phyloP scores from a whole-genome alignment of 2,329 filamentous ascomycete genomes.

The Penicillium rolfsii region DNA sequence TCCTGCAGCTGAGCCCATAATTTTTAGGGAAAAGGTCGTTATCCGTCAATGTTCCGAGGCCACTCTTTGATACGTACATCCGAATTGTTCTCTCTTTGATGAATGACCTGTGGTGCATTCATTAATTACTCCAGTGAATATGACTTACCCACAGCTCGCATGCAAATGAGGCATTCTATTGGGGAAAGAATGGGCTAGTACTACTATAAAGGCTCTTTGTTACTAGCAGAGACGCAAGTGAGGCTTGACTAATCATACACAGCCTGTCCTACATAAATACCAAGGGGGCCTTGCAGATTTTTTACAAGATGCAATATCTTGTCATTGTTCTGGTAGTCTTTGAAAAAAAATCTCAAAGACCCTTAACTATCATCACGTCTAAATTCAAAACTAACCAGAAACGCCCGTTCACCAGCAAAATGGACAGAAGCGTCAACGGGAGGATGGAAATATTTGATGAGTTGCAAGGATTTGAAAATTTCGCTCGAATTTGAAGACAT shows the following conservation, averaged over 20 bases:
- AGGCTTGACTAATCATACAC: not conserved
- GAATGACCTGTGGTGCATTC: no score
- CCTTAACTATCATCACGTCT: not conserved
- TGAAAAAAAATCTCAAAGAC: not conserved
- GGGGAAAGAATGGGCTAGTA: not conserved
- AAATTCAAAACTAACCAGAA: not conserved
- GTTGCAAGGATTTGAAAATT: not conserved
- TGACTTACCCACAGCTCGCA: not conserved
- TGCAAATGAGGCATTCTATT: not conserved
- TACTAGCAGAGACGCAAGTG: not conserved
- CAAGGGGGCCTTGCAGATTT: not conserved
- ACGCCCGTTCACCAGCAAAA: not conserved
- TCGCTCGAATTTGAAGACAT: not conserved
- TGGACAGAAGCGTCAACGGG: not conserved
- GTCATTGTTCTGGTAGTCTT: not conserved
- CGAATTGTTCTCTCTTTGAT: not conserved
- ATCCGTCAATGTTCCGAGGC: not conserved
- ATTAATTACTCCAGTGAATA: not conserved
- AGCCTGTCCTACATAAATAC: not conserved
- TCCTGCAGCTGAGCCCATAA: not conserved
- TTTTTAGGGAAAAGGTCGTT: no score
- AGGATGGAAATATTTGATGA: not conserved
- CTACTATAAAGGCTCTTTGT: not conserved
- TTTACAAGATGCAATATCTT: not conserved
- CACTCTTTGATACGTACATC: not conserved